phyloP scores from a whole-genome alignment of 768 basidiomycete species.

The Rhodotorula babjevae region DNA sequence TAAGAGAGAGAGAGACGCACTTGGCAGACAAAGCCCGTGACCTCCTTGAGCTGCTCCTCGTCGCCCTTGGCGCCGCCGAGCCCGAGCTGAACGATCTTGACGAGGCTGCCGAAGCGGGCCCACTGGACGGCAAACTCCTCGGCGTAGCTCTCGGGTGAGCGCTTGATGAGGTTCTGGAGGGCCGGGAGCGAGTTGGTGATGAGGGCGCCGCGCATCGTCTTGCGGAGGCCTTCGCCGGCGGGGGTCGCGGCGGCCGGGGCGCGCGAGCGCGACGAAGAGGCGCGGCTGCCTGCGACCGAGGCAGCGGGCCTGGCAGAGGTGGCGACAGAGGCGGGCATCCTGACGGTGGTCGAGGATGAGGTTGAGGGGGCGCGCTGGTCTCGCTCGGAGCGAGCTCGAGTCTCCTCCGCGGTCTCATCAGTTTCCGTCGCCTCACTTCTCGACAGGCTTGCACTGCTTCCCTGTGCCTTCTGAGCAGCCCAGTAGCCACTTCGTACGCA shows the following conservation, averaged over 20 bases:
- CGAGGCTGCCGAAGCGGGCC: slow-evolving; percentile 84
- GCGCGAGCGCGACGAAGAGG: not conserved
- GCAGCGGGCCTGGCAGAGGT: not conserved
- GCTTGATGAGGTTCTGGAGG: slow-evolving; percentile 93
- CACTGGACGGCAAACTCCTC: slow-evolving; percentile 97
- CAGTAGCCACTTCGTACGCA: no score
- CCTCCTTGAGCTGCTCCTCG: slow-evolving; percentile 70
- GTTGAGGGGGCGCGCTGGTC: not conserved
- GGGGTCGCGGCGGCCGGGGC: not conserved
- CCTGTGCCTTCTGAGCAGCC: no score
- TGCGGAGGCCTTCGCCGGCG: slow-evolving; percentile 9
- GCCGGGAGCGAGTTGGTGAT: slow-evolving; percentile 87
- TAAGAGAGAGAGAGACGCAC: slow-evolving; percentile 46
- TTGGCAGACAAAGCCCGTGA: slow-evolving; percentile 87
- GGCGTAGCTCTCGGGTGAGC: slow-evolving; percentile 80
- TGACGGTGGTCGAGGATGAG: not conserved
- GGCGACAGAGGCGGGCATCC: not conserved
- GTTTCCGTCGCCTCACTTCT: no score
- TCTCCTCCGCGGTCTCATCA: not conserved
- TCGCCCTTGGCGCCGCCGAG: slow-evolving; percentile 50
- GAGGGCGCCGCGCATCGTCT: slow-evolving; percentile 48
- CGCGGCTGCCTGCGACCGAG: slow-evolving; percentile 8
- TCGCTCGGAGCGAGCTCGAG: not conserved
- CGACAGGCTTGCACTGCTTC: no score
- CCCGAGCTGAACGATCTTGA: slow-evolving; percentile 57